Conservation (phyloP, 2,329 filamentous ascomycete genomes). For the Cladosporium sp. region DNA sequence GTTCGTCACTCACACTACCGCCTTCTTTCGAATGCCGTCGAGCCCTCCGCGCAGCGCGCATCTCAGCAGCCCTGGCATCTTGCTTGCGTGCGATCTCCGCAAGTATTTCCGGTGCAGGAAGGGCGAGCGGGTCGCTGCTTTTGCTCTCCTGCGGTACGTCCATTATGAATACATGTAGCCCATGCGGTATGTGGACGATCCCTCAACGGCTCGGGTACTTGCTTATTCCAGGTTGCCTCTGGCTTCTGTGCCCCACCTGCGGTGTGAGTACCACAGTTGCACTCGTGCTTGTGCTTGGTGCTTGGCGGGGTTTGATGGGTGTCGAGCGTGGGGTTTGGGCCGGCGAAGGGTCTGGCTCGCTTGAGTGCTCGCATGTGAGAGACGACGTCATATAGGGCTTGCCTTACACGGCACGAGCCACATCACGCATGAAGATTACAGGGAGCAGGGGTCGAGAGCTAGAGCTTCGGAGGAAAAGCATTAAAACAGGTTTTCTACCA, state of each 20-base stretch:
- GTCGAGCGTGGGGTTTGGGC: conserved; percentile 1
- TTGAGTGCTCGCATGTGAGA: background rate
- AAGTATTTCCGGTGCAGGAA: conserved; percentile 31
- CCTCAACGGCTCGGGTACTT: conserved; percentile 9
- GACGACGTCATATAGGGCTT: background rate
- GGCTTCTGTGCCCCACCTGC: background rate
- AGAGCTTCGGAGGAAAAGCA: background rate
- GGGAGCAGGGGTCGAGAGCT: background rate
- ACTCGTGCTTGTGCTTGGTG: background rate
- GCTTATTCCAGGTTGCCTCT: background rate
- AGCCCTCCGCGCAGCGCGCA: background rate
- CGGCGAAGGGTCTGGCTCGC: background rate
- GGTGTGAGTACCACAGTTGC: background rate
- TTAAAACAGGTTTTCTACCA: background rate
- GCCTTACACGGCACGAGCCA: background rate
- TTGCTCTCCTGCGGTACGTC: conserved; percentile 11
- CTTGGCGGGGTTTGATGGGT: background rate
- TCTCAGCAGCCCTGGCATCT: conserved; percentile 22
- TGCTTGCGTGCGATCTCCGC: conserved; percentile 33
- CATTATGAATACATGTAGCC: background rate
- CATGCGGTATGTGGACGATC: background rate
- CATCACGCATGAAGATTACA: background rate
- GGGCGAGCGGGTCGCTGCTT: conserved; percentile 18
- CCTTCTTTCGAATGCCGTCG: background rate
- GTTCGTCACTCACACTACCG: background rate